Evolutionary conservation across 169 alveolate genomes (phyloP).

Genomic region (Theileria parva): DNA sequence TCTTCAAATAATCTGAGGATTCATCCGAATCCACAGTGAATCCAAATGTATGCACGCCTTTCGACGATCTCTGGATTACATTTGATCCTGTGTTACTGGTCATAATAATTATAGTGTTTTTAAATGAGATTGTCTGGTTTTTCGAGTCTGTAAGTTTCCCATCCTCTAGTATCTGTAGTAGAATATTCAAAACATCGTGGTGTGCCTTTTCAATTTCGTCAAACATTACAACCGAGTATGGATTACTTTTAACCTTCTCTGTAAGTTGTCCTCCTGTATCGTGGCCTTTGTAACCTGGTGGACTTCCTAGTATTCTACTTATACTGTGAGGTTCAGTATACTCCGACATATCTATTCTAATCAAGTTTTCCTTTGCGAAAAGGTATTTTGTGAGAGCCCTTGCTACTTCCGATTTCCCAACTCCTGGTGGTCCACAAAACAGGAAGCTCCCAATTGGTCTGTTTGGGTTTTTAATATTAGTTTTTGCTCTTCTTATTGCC

Average conservation of each 20-base stretch:
- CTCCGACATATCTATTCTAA: constrained; percentile 89
- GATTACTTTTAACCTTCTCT: constrained; percentile 46
- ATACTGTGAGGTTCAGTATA: constrained; percentile 87
- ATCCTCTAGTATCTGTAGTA: constrained; percentile 75
- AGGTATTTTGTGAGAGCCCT: constrained; percentile 83
- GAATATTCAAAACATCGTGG: constrained; percentile 78
- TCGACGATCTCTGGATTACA: constrained; percentile 59
- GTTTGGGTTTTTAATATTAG: constrained; percentile 83
- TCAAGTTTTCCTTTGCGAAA: constrained; percentile 75
- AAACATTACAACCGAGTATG: constrained; percentile 78
- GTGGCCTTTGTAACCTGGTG: constrained; percentile 90
- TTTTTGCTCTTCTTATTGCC: constrained; percentile 74
- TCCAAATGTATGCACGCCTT: constrained; percentile 51
- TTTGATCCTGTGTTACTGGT: constrained; percentile 85
- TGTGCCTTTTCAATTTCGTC: constrained; percentile 91
- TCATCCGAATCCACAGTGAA: constrained; percentile 19
- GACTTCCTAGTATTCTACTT: constrained; percentile 86
- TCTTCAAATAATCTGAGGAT: constrained; percentile 25
- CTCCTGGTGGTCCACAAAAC: constrained; percentile 88
- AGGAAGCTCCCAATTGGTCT: constrained; percentile 86
- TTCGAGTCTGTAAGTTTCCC: constrained; percentile 84
- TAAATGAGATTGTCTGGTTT: constrained; percentile 82
- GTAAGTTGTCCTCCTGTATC: constrained; percentile 88
- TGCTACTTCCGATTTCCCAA: constrained; percentile 88
- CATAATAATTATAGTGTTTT: constrained; percentile 83